Evolutionary conservation across 2,329 filamentous ascomycete species (phyloP).

Genomic region (Aspergillus amoenus): DNA sequence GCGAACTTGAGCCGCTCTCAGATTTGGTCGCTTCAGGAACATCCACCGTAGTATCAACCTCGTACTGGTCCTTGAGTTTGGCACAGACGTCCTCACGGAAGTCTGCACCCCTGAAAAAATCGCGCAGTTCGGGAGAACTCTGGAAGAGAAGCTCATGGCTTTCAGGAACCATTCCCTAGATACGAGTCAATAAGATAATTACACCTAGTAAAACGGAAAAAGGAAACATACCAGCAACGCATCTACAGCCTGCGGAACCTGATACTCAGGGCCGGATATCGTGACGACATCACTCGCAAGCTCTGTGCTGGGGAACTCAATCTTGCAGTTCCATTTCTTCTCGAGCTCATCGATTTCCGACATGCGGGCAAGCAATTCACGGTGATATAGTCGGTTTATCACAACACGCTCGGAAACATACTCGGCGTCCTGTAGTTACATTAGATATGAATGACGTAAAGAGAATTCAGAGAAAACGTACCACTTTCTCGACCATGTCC

Average conservation of each 20-base stretch:
- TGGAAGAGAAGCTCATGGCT: slow-evolving; percentile 87
- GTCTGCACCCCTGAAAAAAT: slow-evolving; percentile 77
- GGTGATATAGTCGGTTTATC: slow-evolving; percentile 92
- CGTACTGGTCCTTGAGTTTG: slow-evolving; percentile 87
- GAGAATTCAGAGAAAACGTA: slow-evolving; percentile 46
- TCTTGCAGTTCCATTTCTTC: slow-evolving; percentile 99
- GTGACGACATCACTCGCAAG: slow-evolving; percentile 95
- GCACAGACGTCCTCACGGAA: slow-evolving; percentile 77
- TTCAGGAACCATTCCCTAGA: slow-evolving; percentile 90
- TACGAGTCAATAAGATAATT: not conserved
- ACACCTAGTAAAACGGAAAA: not conserved
- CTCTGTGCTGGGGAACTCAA: slow-evolving; percentile 96
- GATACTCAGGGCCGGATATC: slow-evolving; percentile 95
- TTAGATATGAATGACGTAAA: not conserved
- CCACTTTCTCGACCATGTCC: slow-evolving; percentile 97
- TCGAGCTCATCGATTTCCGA: slow-evolving; percentile 90
- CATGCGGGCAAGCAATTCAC: slow-evolving; percentile 85
- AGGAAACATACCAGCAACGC: slow-evolving; percentile 70
- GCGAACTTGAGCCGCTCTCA: slow-evolving; percentile 41
- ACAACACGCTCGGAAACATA: slow-evolving; percentile 92
- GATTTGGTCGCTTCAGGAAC: slow-evolving; percentile 35
- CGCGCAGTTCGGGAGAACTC: slow-evolving; percentile 71
- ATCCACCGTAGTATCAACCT: slow-evolving; percentile 79
- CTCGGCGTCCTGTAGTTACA: slow-evolving; percentile 71
- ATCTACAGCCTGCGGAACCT: slow-evolving; percentile 94